A percentile compares a stretch with the other conserved stretches of the same genome.
phyloP scores from a whole-genome alignment of 2,329 filamentous ascomycete species.

The Colletotrichum caudatum region DNA sequence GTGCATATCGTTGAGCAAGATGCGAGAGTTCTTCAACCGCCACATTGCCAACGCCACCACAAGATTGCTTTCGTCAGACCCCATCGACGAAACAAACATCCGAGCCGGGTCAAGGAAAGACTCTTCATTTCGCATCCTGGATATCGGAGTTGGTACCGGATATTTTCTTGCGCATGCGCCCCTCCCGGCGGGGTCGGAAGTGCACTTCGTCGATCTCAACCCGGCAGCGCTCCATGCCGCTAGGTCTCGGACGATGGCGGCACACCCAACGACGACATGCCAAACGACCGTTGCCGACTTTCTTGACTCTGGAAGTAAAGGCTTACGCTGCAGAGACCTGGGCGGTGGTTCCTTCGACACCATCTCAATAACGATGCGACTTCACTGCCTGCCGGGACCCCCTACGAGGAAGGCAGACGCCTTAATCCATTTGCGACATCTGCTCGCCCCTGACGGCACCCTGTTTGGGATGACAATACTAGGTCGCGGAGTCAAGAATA shows the following conservation, averaged over 20 bases:
- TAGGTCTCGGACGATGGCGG: constrained; percentile 12
- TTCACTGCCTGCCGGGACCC: constrained; percentile 47
- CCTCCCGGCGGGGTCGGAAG: background rate
- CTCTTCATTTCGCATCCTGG: constrained; percentile 48
- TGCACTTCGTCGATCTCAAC: constrained; percentile 23
- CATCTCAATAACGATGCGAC: constrained; percentile 37
- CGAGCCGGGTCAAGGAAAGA: background rate
- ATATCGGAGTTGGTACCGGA: constrained; percentile 54
- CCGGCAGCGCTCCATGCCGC: constrained; percentile 19
- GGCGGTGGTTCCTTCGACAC: constrained; percentile 16
- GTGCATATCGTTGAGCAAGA: constrained; percentile 38
- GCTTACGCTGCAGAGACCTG: constrained; percentile 6
- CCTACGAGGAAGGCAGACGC: constrained; percentile 42
- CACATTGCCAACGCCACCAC: constrained; percentile 47
- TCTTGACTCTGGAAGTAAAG: background rate
- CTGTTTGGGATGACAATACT: constrained; percentile 47
- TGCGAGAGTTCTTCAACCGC: constrained; percentile 43
- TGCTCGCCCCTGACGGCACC: constrained; percentile 42
- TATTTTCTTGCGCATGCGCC: constrained; percentile 47
- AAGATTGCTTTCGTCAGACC: constrained; percentile 48
- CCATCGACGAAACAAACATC: background rate
- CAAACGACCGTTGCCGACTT: constrained; percentile 29
- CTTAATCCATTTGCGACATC: constrained; percentile 30
- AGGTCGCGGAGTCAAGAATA: constrained; percentile 25
- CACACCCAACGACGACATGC: constrained; percentile 21